Evolutionary conservation across 2,329 filamentous ascomycete genomes (phyloP).

Genomic region (Sporothrix sp.): DNA sequence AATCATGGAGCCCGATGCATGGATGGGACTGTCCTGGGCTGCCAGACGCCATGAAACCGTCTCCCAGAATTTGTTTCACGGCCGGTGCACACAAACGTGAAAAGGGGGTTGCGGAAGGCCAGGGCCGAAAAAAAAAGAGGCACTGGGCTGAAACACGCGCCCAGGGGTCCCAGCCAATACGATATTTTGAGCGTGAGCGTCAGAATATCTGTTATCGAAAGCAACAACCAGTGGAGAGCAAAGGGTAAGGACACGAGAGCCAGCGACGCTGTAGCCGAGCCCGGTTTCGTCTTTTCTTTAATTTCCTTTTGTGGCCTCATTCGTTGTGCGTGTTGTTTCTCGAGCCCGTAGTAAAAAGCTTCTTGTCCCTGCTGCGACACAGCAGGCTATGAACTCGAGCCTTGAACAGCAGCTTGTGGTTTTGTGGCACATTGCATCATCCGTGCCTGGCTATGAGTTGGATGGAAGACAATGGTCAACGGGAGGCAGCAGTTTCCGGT

Average conservation of each 20-base stretch:
- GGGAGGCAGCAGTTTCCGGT: not conserved
- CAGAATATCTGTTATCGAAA: no score
- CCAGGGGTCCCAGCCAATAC: not conserved
- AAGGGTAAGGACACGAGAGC: not conserved
- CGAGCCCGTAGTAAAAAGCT: not conserved
- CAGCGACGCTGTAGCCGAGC: not conserved
- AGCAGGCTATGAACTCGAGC: no score
- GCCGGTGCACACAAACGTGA: conserved; percentile 4
- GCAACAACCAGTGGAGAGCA: not conserved
- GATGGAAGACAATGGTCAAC: no score
- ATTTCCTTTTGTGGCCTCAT: not conserved
- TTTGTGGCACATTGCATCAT: no score
- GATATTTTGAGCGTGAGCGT: no score
- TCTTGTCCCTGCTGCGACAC: no score
- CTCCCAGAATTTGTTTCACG: conserved; percentile 7
- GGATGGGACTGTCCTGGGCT: no score
- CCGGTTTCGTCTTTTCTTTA: conserved; percentile 7
- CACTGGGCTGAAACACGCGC: conserved; percentile 8
- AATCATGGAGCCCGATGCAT: no score
- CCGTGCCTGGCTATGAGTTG: no score
- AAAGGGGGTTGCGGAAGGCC: not conserved
- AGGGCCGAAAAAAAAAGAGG: not conserved
- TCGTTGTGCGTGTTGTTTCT: not conserved
- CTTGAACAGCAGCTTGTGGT: no score
- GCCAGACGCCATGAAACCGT: conserved; percentile 7